phyloP scores from a whole-genome alignment of 2,329 filamentous ascomycete species.

The Ramularia endophylla region DNA sequence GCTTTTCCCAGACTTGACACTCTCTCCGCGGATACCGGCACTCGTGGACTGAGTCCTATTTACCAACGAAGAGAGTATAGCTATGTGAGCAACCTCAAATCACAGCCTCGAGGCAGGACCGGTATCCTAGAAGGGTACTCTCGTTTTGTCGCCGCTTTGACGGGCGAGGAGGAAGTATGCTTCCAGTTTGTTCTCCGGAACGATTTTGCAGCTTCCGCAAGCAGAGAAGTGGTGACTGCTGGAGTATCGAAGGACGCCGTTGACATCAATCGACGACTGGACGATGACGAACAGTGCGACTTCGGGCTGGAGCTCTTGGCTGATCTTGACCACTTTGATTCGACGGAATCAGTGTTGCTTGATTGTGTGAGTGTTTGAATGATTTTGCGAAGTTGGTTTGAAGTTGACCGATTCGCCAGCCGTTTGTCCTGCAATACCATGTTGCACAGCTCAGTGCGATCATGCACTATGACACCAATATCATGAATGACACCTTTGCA shows the following conservation, averaged over 20 bases:
- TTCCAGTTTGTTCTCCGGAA: conserved; percentile 10
- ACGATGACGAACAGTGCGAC: conserved; percentile 1
- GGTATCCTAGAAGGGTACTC: conserved; percentile 9
- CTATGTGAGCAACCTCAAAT: conserved; percentile 6
- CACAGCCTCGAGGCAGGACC: conserved; percentile 9
- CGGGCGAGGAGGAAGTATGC: conserved; percentile 11
- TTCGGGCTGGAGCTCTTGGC: conserved; percentile 11
- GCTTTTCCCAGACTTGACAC: conserved; percentile 12
- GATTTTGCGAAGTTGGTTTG: not conserved
- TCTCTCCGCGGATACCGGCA: not conserved
- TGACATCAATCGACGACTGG: not conserved
- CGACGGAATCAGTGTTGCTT: conserved; percentile 1
- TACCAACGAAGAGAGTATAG: conserved; percentile 4
- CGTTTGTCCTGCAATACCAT: conserved; percentile 13
- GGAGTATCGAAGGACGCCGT: conserved; percentile 9
- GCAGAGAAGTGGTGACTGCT: not conserved
- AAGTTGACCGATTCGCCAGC: conserved; percentile 3
- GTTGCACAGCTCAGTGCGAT: conserved; percentile 6
- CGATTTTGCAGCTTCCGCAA: not conserved
- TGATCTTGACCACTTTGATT: conserved; percentile 9
- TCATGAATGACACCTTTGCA: conserved; percentile 7
- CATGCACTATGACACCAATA: conserved; percentile 5
- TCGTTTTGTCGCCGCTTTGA: conserved; percentile 10
- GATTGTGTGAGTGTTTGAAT: conserved; percentile 5
- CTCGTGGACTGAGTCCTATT: not conserved